Evolutionary conservation across 169 alveolate species (phyloP), one percentile per base, ranked within the genome.

Genomic region (Cryptosporidium canis): DNA sequence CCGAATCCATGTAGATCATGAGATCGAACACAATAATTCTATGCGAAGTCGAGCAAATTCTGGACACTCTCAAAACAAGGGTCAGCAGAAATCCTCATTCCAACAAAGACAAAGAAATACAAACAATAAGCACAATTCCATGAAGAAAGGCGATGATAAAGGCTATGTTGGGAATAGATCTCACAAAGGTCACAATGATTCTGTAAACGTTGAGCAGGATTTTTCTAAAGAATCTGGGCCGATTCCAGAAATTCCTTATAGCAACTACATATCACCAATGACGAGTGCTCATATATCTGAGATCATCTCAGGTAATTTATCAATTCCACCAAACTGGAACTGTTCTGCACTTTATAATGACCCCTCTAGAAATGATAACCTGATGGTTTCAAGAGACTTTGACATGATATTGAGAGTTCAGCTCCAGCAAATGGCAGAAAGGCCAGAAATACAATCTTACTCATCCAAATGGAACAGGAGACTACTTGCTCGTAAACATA

Each of bases 371-470:
- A 55, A 77, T 18, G 58, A 77, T 55, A 39, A 61, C 9, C 41
- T 77, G 48, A 77, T 77, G 87, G 72, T 41, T 5, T 55, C 87
- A 5, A 77, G 72, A 61, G 87, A 77, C 35, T 77, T 77, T 58
- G 87, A 77, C 18, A 44, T 77, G 48, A 77, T 77, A 35, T 58
- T 77, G 41, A 56, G 87, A 43, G 58, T 77, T 37, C 87, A 77
- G 48, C 72, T 77, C 8, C 87, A 77, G 47, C 87, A 77, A 58
- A 77, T 77, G 87, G 87, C 87, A 12, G 87, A 77, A 45, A 77
- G 87, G 18, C 87, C 87, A 24, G 87, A 77, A 77, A 77, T 77
- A 39, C 87, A 77, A 45, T 77, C 87, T 39, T 77, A 77, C 45
- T 77, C 87, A 12, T 77, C 87, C 16, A 77, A 77, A 39, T 77